These are phyloP conservation scores for Capsicum pubescens DNA, from an alignment of 257 asterid species.

Conservation along the genomic window DNA sequence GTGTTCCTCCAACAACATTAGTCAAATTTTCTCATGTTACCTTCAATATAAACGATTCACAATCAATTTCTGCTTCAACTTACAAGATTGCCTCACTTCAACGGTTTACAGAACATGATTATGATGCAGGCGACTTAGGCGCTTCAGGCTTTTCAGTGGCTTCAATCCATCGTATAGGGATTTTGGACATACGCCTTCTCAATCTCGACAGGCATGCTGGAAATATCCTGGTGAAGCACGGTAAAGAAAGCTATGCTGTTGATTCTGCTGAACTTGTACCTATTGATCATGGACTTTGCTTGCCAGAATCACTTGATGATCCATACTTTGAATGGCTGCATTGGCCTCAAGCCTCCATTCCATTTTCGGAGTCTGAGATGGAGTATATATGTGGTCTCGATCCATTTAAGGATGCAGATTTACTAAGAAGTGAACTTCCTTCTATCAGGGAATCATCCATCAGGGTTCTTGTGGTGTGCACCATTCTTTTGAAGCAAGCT, in stretches of 20 bases:
- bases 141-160: constrained; percentile 87
- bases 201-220: constrained; percentile 98
- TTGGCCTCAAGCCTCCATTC: constrained; percentile 92
- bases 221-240: constrained; percentile 77
- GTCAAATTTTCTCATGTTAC: constrained; percentile 74
- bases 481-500: constrained; percentile 75
- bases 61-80: constrained; percentile 44
- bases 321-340: constrained; percentile 98
- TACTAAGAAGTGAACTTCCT: constrained; percentile 68
- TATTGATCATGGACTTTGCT: constrained; percentile 93
- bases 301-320: constrained; percentile 90
- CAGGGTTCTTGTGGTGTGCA: constrained; percentile 82
- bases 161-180: constrained; percentile 81
- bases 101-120: constrained; percentile 70
- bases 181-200: constrained; percentile 79
- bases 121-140: constrained; percentile 93
- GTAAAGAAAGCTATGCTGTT: constrained; percentile 49
- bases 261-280: constrained; percentile 84
- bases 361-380: constrained; percentile 78
- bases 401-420: constrained; percentile 79
- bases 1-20: constrained; percentile 90
- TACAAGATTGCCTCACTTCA: constrained; percentile 81
- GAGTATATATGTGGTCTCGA: constrained; percentile 72
- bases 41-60: constrained; percentile 56
- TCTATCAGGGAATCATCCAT: constrained; percentile 73